phyloP scores from a whole-genome alignment of 148 eudicot species.

The Dianthus caryophyllus region DNA sequence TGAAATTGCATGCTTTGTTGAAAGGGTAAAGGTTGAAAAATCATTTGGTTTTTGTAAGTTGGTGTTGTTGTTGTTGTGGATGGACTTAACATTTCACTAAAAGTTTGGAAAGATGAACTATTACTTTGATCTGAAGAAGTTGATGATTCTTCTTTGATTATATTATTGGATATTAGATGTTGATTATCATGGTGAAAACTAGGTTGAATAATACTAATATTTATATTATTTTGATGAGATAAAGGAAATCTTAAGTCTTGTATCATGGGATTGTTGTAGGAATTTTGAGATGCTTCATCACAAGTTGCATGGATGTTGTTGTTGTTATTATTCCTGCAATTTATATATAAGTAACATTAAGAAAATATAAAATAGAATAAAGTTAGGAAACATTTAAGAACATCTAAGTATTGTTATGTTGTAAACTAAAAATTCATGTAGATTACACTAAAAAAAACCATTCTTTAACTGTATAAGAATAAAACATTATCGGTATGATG shows the following conservation, averaged over 20 bases:
- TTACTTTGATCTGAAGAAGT: slow-evolving; percentile 23
- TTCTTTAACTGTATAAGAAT: too few species aligned
- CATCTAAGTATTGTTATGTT: too few species aligned
- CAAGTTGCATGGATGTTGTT: slow-evolving; percentile 28
- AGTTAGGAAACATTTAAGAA: not conserved
- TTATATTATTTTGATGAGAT: slow-evolving; percentile 14
- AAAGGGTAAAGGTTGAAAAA: slow-evolving; percentile 19
- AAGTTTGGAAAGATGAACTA: slow-evolving; percentile 25
- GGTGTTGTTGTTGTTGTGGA: slow-evolving; percentile 40
- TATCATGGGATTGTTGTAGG: slow-evolving; percentile 30
- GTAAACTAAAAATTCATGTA: too few species aligned
- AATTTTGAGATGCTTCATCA: slow-evolving; percentile 24
- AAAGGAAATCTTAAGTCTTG: slow-evolving; percentile 46
- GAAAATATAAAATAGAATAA: slow-evolving; percentile 1
- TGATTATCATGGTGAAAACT: slow-evolving; percentile 23
- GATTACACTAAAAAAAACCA: too few species aligned
- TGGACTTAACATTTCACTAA: slow-evolving; percentile 40
- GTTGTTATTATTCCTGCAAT: slow-evolving; percentile 38
- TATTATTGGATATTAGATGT: slow-evolving; percentile 19
- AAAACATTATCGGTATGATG: not conserved
- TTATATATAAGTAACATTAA: not conserved
- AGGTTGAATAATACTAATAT: slow-evolving; percentile 21
- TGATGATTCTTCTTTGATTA: slow-evolving; percentile 27
- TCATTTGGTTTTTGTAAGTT: slow-evolving; percentile 23
- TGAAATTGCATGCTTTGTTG: slow-evolving; percentile 17